Conservation (phyloP, 202 grass and related monocot species). For the Tripidium arundinaceum region DNA sequence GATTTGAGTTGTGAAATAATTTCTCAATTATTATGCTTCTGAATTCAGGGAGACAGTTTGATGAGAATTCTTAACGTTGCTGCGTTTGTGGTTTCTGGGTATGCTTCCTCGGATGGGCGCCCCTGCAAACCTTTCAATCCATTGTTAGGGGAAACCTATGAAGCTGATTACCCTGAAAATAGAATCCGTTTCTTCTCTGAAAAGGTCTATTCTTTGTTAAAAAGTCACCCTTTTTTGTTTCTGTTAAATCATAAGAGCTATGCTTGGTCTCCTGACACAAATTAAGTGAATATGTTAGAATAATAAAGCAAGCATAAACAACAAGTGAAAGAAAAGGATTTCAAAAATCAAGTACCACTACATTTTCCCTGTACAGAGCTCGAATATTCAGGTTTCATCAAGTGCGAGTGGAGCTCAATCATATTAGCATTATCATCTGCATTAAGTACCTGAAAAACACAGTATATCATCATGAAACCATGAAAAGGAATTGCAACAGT, state of each 20-base stretch:
- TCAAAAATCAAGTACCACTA: slow-evolving; percentile 58
- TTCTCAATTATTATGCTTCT: slow-evolving; percentile 24
- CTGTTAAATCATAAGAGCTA: not conserved
- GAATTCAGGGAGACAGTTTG: slow-evolving; percentile 53
- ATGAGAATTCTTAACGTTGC: slow-evolving; percentile 78
- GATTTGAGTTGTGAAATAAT: slow-evolving; percentile 4
- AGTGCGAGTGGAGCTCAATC: slow-evolving; percentile 19
- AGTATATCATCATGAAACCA: slow-evolving; percentile 19
- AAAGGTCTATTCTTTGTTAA: slow-evolving; percentile 47
- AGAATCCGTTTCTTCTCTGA: slow-evolving; percentile 69
- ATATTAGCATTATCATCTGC: slow-evolving; percentile 32
- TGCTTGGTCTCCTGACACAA: not conserved
- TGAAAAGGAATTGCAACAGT: not conserved
- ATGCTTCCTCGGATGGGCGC: slow-evolving; percentile 64
- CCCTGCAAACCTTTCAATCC: slow-evolving; percentile 87
- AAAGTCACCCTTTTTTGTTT: not conserved
- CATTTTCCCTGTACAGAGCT: slow-evolving; percentile 48
- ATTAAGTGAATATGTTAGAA: not conserved
- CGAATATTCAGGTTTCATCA: slow-evolving; percentile 50
- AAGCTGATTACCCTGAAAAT: slow-evolving; percentile 73
- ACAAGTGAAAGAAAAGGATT: not conserved
- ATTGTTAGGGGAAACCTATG: slow-evolving; percentile 80
- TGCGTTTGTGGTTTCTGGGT: slow-evolving; percentile 78
- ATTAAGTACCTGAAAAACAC: slow-evolving; percentile 41
- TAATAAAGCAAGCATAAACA: slow-evolving; percentile 8